Evolutionary conservation across 2,329 filamentous ascomycete genomes (phyloP).

Genomic region (Diaporthe ilicicola): DNA sequence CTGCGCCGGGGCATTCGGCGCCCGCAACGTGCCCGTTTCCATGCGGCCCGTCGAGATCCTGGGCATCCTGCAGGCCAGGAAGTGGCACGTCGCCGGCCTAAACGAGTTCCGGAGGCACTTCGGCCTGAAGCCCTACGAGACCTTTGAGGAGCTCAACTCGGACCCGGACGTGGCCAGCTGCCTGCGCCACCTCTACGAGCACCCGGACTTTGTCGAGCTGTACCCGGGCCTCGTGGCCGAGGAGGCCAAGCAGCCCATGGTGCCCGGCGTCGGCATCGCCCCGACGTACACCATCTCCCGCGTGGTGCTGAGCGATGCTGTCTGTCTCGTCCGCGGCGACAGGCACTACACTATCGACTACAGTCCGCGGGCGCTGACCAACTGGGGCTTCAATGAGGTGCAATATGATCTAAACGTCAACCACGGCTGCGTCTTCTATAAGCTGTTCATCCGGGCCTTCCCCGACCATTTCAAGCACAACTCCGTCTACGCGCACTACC

Average conservation of each 20-base stretch:
- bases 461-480: slow-evolving; percentile 80
- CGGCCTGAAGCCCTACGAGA: slow-evolving; percentile 76
- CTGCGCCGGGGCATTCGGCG: slow-evolving; percentile 77
- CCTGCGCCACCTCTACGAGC: slow-evolving; percentile 75
- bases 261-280: slow-evolving; percentile 77
- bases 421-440: slow-evolving; percentile 86
- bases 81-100: slow-evolving; percentile 80
- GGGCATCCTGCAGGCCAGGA: slow-evolving; percentile 78
- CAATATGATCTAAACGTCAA: slow-evolving; percentile 77
- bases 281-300: slow-evolving; percentile 81
- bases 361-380: slow-evolving; percentile 76
- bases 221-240: slow-evolving; percentile 83
- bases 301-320: slow-evolving; percentile 80
- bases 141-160: slow-evolving; percentile 85
- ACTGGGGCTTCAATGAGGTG: slow-evolving; percentile 83
- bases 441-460: slow-evolving; percentile 81
- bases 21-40: slow-evolving; percentile 76
- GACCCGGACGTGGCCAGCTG: slow-evolving; percentile 75
- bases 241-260: slow-evolving; percentile 77
- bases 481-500: slow-evolving; percentile 84
- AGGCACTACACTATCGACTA: slow-evolving; percentile 84
- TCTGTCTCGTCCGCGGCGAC: slow-evolving; percentile 80
- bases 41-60: slow-evolving; percentile 82
- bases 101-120: slow-evolving; percentile 91
- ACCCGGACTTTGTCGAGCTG: slow-evolving; percentile 81